These are phyloP conservation scores for Postia placenta DNA, from an alignment of 768 basidiomycete genomes.

Conservation along the genomic window DNA sequence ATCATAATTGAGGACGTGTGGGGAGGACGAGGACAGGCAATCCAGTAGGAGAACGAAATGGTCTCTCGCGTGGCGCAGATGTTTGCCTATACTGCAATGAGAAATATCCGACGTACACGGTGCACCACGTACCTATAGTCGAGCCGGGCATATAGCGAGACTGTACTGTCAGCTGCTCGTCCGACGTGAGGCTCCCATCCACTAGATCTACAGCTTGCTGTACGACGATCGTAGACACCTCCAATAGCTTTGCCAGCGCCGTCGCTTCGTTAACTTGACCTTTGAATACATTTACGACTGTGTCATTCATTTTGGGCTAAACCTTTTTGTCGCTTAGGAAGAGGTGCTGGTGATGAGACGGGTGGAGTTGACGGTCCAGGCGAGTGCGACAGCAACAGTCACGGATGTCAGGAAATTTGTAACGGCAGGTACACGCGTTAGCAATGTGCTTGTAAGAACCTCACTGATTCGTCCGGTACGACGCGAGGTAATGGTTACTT, in stretches of 20 bases:
- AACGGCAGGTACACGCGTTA: not conserved
- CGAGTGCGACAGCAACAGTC: conserved; percentile 8
- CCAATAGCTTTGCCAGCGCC: conserved; percentile 48
- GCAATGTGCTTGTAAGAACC: not conserved
- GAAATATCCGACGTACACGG: not conserved
- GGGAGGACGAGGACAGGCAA: conserved; percentile 38
- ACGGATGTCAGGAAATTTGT: conserved; percentile 1
- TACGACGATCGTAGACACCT: conserved; percentile 62
- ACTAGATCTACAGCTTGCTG: conserved; percentile 70
- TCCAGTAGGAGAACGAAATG: conserved; percentile 70
- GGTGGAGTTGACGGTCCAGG: not conserved
- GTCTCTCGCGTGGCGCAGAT: conserved; percentile 79
- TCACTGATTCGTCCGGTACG: not conserved
- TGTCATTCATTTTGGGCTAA: not conserved
- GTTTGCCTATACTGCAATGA: conserved; percentile 55
- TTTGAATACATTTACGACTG: not conserved
- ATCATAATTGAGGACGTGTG: conserved; percentile 68
- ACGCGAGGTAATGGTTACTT: not conserved
- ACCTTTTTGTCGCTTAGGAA: not conserved
- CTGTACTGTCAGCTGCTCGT: conserved; percentile 61
- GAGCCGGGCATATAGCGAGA: conserved; percentile 83
- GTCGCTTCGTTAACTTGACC: conserved; percentile 14
- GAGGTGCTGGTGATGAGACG: not conserved
- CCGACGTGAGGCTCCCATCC: conserved; percentile 55
- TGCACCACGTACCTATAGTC: conserved; percentile 59